Evolutionary conservation across 768 basidiomycete species (phyloP), one percentile per base, ranked within the genome.

Genomic region (Gymnopilus junonius): DNA sequence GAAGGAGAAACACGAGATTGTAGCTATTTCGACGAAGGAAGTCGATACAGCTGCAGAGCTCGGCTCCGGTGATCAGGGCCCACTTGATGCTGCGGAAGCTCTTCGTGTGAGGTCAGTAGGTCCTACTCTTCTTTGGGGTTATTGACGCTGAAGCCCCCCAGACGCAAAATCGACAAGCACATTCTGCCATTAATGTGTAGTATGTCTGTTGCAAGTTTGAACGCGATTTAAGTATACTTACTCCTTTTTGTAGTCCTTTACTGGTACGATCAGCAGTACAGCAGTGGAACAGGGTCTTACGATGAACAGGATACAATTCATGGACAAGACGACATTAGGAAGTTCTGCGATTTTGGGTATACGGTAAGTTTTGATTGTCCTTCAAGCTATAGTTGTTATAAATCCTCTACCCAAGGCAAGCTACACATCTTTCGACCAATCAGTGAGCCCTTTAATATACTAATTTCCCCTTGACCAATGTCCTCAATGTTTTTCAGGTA

Each of bases 271-370:
- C 45, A 11, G 29, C n/a, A 37, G 20, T 32, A 3, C 8, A 20
- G 7, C 14, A 11, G 21, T n/a, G 35, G 27, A n/a, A 21, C 23
- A 21, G 25, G 14, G 25, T 48, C 56, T 25, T 15, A 48, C 15
- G 17, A 8, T 21, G n/a, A 3, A 59, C 62, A 87, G 90, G 83
- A 82, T 92, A n/a, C 89, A 91, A 70, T 91, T 87, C 63, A 91
- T 91, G 87, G 90, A 91, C 65, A 91, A 91, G 75, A 87, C 86
- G 0, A 92, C 90, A 0, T 76, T 91, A 3, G 89, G 88, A 1
- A 85, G 81, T 61, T 69, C 88, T 0, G 85, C 90, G 1, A 90
- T 92, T 64, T 80, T 92, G 45, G 91, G 91, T 1, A 91, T 92
- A 68, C 76, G 77, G 91, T 88, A 35, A 63, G 82, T 64, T 43